phyloP scores from a whole-genome alignment of 768 basidiomycete genomes.

The Lactarius psammicola region DNA sequence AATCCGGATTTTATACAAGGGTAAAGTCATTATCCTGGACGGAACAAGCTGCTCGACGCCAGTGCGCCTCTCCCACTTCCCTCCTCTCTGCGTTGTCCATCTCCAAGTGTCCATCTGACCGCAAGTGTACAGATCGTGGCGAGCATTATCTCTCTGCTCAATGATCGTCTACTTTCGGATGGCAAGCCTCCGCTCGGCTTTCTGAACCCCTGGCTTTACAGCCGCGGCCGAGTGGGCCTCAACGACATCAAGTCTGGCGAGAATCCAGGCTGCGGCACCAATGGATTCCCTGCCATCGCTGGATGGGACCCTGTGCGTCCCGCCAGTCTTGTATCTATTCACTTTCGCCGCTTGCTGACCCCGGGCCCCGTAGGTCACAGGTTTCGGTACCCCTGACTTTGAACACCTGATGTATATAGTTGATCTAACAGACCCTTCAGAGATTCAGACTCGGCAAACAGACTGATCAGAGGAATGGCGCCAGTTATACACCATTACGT shows the following conservation, averaged over 20 bases:
- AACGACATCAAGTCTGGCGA: too few relatives aligned
- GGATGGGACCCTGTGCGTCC: too few relatives aligned
- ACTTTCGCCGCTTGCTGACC: neutral
- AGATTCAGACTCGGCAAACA: too few relatives aligned
- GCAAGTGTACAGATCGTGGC: neutral
- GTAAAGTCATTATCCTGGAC: rapidly evolving
- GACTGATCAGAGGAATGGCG: too few relatives aligned
- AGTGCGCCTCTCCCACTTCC: neutral
- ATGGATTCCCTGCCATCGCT: too few relatives aligned
- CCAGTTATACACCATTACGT: too few relatives aligned
- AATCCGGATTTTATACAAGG: neutral
- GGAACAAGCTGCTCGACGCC: neutral
- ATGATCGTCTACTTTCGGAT: neutral
- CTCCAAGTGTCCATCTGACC: neutral
- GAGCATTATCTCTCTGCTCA: neutral
- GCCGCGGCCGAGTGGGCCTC: too few relatives aligned
- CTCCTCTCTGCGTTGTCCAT: neutral
- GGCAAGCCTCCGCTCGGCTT: too few relatives aligned
- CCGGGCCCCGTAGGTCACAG: neutral
- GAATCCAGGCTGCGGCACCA: too few relatives aligned
- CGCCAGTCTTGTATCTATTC: neutral
- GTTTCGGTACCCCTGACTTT: neutral
- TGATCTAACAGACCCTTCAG: neutral
- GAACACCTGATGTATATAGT: neutral
- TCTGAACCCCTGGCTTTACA: too few relatives aligned